Base-by-base conservation (phyloP, 192 early-diverging fungal species). In the Entomortierella chlamydospora region DNA sequence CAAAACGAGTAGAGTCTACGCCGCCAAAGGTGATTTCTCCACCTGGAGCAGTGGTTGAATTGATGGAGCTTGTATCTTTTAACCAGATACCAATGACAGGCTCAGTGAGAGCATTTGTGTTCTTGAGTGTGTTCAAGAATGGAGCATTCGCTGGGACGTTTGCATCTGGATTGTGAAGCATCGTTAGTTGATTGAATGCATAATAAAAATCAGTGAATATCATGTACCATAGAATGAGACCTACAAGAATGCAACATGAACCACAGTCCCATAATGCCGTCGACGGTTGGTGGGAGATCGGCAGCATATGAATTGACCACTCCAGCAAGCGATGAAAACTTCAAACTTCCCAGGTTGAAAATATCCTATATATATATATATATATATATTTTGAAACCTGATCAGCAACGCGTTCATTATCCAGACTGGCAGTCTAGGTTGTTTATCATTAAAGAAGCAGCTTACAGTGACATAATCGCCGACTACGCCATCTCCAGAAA, bases 21-120 rank as follows among this genome's bases (percentile, higher is more conserved):
- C 76, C 76, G 8, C 76, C 76, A 55, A 79, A 70, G 0, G 76
- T 79, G 29, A 79, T 65, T 57, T 79, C 76, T 2, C 76, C 76
- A 1, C 76, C 76, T 8, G 76, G 61, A 7, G 57, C 49, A 0
- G 18, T 25, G 6, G 18, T 22, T 6, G 26, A 1, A 0, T 8
- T 3, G 1, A 30, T 2, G 13, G 26, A 17, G 6, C 30, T 25
- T 18, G 33, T n/a, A 15, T 9, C 2, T 15, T 29, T 25, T 18
- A 79, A 41, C 57, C 61, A 79, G 26, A 79, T 33, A 17, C 76
- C 76, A 30, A 79, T 25, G 20, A 45, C 3, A 20, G 54, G 60
- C 42, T 79, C 25, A 3, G 68, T 49, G 10, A 79, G 60, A 25
- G 53, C 31, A 0, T 57, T 61, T 2, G 49, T 22, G 30, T 66